Base-by-base conservation (phyloP, 2,329 filamentous ascomycete genomes). In the Colletotrichum endophyticum region DNA sequence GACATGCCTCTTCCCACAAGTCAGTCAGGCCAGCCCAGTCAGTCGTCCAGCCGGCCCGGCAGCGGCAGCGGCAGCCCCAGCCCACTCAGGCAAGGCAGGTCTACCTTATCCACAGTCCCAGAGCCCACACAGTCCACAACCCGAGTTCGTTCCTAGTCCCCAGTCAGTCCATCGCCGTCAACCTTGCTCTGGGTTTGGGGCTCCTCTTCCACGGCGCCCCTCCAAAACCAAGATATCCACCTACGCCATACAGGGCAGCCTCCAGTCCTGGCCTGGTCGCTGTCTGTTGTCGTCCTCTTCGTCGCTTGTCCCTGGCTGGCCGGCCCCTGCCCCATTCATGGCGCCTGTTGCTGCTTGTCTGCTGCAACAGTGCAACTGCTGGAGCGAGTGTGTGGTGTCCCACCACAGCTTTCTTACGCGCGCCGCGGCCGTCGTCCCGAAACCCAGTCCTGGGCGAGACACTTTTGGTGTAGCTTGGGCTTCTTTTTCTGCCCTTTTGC, bases 391-490 rank as follows among this genome's bases (percentile, higher is more conserved):
- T 19, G 57, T 62, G 27, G 16, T 62, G 59, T 61, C 61, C 57
- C 62, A 67, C 32, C 25, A 28, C 66, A 69, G 66, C 53, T 72
- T 63, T 25, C 32, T 74, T 32, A n/a, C 69, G 62, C 62, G 69
- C 61, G 68, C 68, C 34, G 61, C 28, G 34, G 68, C 68, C 44
- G 53, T 27, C 32, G 36, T 73, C 69, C 69, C 73, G 62, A 63
- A 75, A 72, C 70, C 69, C 53, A 72, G 70, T 67, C 70, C 16
- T 25, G 27, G 67, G 59, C 67, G 72, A 71, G 72, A 71, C 67
- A 64, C 44, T 8, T 57, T 49, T 64, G 25, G 72, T 71, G 72
- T 71, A 71, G 72, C 72, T 64, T 71, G 39, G 56, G 70, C 70
- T 68, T 22, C 15, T 44, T 28, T 49, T n/a, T 8, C 62, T 63